Percentiles rank a stretch among this genome's conserved stretches.
Conservation (phyloP, 106 monocot genomes). For the Acanthochlamys bracteata region DNA sequence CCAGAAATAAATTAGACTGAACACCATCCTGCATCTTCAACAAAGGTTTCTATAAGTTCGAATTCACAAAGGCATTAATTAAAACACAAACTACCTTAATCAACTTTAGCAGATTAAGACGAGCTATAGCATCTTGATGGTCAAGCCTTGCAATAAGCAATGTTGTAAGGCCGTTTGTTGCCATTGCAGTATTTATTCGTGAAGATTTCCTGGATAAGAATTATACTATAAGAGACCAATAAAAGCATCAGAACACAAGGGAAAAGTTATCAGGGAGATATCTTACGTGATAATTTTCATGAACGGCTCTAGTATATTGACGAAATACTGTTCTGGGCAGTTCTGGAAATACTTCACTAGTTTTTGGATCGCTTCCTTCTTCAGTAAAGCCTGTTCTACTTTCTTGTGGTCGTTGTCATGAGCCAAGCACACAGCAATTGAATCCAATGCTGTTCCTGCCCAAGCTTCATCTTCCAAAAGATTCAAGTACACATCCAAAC, state of each 20-base stretch:
- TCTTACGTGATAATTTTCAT: conserved; percentile 93
- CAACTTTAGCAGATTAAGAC: conserved; percentile 88
- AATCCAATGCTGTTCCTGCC: conserved; percentile 89
- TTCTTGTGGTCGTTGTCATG: conserved; percentile 92
- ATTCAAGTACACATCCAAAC: conserved; percentile 88
- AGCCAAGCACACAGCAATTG: conserved; percentile 84
- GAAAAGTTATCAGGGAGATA: neutral
- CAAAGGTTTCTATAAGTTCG: neutral
- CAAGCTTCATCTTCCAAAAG: conserved; percentile 89
- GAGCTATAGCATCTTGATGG: conserved; percentile 95
- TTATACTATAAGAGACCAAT: neutral
- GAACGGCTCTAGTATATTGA: conserved; percentile 94
- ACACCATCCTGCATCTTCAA: too few relatives aligned
- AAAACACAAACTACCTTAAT: conserved; percentile 57
- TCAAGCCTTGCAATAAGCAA: conserved; percentile 88
- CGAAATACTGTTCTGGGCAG: conserved; percentile 94
- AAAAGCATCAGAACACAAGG: neutral
- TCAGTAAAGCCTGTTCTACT: conserved; percentile 87
- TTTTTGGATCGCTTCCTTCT: conserved; percentile 93
- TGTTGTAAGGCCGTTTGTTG: conserved; percentile 83
- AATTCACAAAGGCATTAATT: neutral
- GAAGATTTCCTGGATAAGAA: conserved; percentile 69
- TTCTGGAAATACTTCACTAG: conserved; percentile 84
- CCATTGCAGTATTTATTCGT: conserved; percentile 94
- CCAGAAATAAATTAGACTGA: neutral